These are phyloP conservation scores for Plasmodium yoelii DNA, from an alignment of 169 alveolate species.

Conservation along the genomic window DNA sequence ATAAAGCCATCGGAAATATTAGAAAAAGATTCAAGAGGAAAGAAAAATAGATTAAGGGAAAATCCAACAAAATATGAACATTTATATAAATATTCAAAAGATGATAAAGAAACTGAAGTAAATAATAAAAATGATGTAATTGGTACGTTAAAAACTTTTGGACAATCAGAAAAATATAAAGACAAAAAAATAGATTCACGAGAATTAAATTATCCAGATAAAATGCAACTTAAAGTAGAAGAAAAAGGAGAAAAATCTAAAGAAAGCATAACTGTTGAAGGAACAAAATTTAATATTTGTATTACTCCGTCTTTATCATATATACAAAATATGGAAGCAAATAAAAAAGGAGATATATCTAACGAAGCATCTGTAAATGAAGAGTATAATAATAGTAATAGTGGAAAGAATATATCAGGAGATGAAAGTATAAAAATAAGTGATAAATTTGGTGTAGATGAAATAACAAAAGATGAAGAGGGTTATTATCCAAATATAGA, in stretches of 20 bases:
- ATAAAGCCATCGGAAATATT: background rate
- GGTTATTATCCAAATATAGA: slow-evolving; percentile 15
- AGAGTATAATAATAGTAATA: background rate
- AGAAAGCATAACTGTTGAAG: slow-evolving; percentile 8
- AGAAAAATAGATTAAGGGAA: background rate
- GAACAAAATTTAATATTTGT: slow-evolving; percentile 25
- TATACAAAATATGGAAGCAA: slow-evolving; percentile 1
- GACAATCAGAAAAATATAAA: no score
- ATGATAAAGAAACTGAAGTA: no score
- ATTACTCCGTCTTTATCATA: slow-evolving; percentile 63
- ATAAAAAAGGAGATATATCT: background rate
- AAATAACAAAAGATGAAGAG: slow-evolving; percentile 16
- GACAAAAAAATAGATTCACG: no score
- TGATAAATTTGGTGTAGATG: background rate
- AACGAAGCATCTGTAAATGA: background rate
- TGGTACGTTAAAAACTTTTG: no score
- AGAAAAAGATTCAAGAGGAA: background rate
- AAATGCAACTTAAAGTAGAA: background rate
- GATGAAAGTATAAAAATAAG: background rate
- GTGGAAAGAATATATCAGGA: no score
- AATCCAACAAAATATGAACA: no score
- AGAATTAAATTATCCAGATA: background rate
- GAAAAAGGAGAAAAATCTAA: background rate
- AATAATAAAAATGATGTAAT: no score
- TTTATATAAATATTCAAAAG: no score